Evolutionary conservation across 2,329 filamentous ascomycete genomes (phyloP), one percentile per base, ranked within the genome.

Genomic region (Tolypocladium sp.): DNA sequence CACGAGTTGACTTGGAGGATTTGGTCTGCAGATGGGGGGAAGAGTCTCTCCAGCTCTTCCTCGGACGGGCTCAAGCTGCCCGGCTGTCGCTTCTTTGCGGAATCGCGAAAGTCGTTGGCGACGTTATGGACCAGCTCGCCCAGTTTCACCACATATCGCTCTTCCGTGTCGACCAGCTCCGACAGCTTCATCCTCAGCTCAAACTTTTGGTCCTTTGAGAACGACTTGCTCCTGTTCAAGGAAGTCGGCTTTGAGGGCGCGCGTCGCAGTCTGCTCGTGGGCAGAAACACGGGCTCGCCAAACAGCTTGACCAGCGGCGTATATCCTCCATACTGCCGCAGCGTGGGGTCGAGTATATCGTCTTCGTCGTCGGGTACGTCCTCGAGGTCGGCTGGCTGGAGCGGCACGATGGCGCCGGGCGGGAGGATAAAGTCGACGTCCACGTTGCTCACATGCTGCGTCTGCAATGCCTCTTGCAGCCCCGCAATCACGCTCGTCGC

Each of bases 161-260:
- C 91, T 72, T 99, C 94, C 0, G 94, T 99, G 67, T 96, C 90
- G 40, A 97, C 84, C 61, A 97, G 77, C 72, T 99, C 94, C 60
- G 85, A 87, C 80, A 99, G 87, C 72, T 96, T 93, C 73, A 92
- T 88, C 46, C 92, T 86, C 64, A 97, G 77, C 57, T 89, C 89
- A 65, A 92, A 82, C 69, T 96, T 95, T 69, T 97, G 91, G 59
- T 89, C 86, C 65, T 86, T 87, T 41, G 87, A 82, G 67, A 97
- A 95, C 0, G 87, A 84, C 66, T 87, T 89, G 66, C 84, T 90
- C 64, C 89, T 82, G 70, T 90, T 94, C 55, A 94, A 76, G 42
- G 90, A 87, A 44, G 87, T 92, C 8, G 92, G 89, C 68, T 90
- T 91, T 7, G 92, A 97, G 2, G 93, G 92, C 2, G 92, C 92